Evolutionary conservation across 2,329 filamentous ascomycete species (phyloP), one percentile per base, ranked within the genome.

Genomic region (Clonostachys byssicola): DNA sequence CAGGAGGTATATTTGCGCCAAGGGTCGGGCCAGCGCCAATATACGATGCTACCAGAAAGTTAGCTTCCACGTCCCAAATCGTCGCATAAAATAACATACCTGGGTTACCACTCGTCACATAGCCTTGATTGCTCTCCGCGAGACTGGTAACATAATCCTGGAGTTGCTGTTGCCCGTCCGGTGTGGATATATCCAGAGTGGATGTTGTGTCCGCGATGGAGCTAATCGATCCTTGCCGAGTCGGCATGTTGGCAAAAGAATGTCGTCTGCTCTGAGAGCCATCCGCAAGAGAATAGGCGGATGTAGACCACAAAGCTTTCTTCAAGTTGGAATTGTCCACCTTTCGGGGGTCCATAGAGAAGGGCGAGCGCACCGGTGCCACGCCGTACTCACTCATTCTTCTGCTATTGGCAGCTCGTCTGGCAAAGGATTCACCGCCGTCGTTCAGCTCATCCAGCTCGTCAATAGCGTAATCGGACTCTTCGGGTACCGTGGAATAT

Each of bases 261-360:
- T 92, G 89, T 30, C 89, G 82, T 49, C 89, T 80, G 56, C 87
- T 90, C 57, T 91, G 86, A 12, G 85, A 81, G 33, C 82, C 72
- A 51, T 88, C 85, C 5, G 72, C 74, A 20, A 80, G 74, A 41
- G 79, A 77, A 60, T 88, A 87, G 2, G 80, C 83, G n/a, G 84
- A 74, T 6, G 83, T 83, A 54, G 88, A 85, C 86, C 86, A 91
- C 51, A 81, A 79, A 5, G 77, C 81, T 57, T 81, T 85, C 63
- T 85, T 86, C 9, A 86, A 72, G 36, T 62, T 64, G 45, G 61
- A 53, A 54, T 78, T 83, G 50, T 86, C 83, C 10, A 80, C 60
- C 56, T 85, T 85, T 46, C 49, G 41, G 17, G 14, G 14, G 14
- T 39, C 36, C 36, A 39, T 39, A 7, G 18, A 18, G 30, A 43